Evolutionary conservation across 768 basidiomycete species (phyloP).

Genomic region (Lentinula edodes): DNA sequence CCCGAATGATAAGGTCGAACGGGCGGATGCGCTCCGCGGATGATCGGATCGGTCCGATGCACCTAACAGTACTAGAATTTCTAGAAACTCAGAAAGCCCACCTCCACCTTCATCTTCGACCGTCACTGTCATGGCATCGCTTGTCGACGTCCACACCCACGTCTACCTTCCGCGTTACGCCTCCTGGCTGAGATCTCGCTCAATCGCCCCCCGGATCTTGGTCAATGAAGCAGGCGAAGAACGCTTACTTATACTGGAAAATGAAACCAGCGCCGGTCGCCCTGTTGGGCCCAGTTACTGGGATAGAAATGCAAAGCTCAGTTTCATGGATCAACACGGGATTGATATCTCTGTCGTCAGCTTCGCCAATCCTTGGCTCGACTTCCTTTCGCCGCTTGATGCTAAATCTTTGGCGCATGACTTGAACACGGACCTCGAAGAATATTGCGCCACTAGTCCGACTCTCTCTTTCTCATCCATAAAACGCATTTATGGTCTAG

Average conservation of each 20-base stretch:
- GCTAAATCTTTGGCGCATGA: conserved; percentile 59
- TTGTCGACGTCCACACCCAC: conserved; percentile 85
- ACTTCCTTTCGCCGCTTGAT: conserved; percentile 69
- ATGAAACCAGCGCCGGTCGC: conserved; percentile 74
- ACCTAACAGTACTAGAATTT: background rate
- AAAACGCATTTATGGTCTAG: conserved; percentile 78
- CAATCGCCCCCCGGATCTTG: conserved; percentile 64
- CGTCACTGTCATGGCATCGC: conserved; percentile 7
- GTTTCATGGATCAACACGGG: conserved; percentile 82
- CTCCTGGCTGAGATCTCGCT: conserved; percentile 58
- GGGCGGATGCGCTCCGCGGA: background rate
- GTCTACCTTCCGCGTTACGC: conserved; percentile 80
- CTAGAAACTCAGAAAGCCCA: background rate
- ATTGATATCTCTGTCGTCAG: conserved; percentile 80
- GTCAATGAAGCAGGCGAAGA: conserved; percentile 50
- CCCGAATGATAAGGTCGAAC: background rate
- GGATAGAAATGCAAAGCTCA: conserved; percentile 72
- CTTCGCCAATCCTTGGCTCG: conserved; percentile 89
- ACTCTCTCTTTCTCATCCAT: conserved; percentile 29
- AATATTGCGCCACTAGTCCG: conserved; percentile 70
- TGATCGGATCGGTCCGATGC: background rate
- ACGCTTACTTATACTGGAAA: conserved; percentile 69
- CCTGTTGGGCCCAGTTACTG: conserved; percentile 85
- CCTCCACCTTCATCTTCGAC: background rate
- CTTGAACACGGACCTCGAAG: conserved; percentile 73